Evolutionary conservation across 2,329 filamentous ascomycete genomes (phyloP), one percentile per base, ranked within the genome.

Genomic region (Xylaria multiplex): DNA sequence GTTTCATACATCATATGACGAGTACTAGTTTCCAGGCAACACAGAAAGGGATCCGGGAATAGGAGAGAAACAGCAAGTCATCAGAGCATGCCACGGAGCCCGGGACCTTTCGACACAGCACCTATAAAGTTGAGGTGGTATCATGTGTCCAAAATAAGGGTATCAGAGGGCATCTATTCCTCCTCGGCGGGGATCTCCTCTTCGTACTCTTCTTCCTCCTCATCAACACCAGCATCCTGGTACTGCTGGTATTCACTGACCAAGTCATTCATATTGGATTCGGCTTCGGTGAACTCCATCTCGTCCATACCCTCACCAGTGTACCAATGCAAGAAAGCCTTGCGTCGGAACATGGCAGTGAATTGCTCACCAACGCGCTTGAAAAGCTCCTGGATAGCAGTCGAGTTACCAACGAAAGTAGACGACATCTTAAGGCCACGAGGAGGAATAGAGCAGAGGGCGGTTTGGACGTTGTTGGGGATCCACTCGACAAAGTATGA

Each of bases 311-410:
- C 96, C 89, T 99, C 96, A 80, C 94, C 94, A 90, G 96, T 99
- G 87, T 99, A 99, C 96, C 96, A 99, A 88, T 98, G 96, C 90
- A 99, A 93, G 93, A 99, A 99, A 90, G 96, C 96, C 92, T 98
- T 99, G 86, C 96, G 93, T 86, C 96, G 90, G 91, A 99, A 99
- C 96, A 99, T 99, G 81, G 94, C 96, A 85, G 91, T 94, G 90
- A 99, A 99, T 86, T 99, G 96, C 84, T 99, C 96, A 80, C 96
- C 96, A 77, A 99, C 87, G 90, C 96, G 95, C 93, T 99, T 98
- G 92, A 99, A 99, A 77, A 99, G 92, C 87, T 99, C 96, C 88
- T 99, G 96, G 85, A 99, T 99, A 74, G 95, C 96, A 77, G 96
- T 99, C 72, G 94, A 97, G 91, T 99, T 99, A 80, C 96, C 96